Conservation (phyloP, 2,329 filamentous ascomycete species). For the Cladophialophora carrionii region DNA sequence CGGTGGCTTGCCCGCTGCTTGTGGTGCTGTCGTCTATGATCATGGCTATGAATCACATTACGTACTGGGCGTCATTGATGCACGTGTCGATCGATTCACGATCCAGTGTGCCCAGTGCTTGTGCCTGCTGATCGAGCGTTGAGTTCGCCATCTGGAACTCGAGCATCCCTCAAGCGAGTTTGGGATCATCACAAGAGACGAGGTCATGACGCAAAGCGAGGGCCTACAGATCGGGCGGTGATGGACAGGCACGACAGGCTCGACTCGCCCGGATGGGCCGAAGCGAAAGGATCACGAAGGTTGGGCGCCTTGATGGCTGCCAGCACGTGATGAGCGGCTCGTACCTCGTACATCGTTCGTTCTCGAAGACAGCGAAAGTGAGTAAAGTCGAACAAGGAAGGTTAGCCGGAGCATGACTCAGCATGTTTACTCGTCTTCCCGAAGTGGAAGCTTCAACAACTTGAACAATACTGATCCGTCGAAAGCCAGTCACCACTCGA, state of each 20-base stretch:
- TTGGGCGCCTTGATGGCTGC: neutral
- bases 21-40: neutral
- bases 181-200: neutral
- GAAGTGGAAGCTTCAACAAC: neutral
- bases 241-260: constrained; percentile 6
- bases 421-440: constrained; percentile 5
- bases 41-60: neutral
- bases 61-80: neutral
- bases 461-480: neutral
- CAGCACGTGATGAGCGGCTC: too few species aligned
- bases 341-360: neutral
- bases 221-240: neutral
- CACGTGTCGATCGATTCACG: neutral
- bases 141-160: neutral
- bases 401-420: neutral
- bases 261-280: neutral
- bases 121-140: neutral
- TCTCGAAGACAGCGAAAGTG: too few species aligned
- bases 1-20: neutral
- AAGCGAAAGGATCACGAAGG: constrained; percentile 5
- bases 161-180: neutral
- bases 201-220: neutral
- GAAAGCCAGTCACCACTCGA: neutral
- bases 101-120: neutral
- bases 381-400: neutral